phyloP scores from a whole-genome alignment of 768 basidiomycete species.

The Lentinula boryana region DNA sequence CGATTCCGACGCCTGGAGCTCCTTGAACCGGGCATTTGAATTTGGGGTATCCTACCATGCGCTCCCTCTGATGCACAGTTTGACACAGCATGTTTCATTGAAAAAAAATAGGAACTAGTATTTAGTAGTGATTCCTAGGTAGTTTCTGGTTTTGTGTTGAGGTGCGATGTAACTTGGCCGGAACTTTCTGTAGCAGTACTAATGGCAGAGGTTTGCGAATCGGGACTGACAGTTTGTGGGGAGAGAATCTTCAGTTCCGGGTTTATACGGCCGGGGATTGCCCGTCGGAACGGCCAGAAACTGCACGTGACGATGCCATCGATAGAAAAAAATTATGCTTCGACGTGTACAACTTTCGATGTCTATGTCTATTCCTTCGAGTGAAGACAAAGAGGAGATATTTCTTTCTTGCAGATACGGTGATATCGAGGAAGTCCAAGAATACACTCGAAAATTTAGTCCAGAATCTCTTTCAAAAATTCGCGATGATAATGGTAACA shows the following conservation, averaged over 20 bases:
- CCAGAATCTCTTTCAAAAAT: conserved; percentile 36
- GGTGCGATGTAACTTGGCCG: not conserved
- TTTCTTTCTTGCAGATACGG: conserved; percentile 85
- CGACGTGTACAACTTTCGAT: not conserved
- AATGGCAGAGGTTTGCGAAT: too few species aligned
- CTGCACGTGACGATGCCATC: not conserved
- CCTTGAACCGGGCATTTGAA: not conserved
- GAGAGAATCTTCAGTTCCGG: too few species aligned
- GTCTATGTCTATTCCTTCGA: conserved; percentile 27
- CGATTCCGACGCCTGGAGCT: not conserved
- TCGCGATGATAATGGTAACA: conserved; percentile 76
- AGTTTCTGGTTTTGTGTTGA: not conserved
- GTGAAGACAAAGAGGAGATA: conserved; percentile 64
- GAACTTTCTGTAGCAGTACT: not conserved
- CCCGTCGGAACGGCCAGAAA: too few species aligned
- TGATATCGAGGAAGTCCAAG: conserved; percentile 71
- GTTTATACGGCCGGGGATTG: too few species aligned
- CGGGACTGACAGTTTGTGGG: too few species aligned
- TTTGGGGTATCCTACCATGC: not conserved
- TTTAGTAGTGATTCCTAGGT: not conserved
- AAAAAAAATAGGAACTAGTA: not conserved
- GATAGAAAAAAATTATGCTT: not conserved
- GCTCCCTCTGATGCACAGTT: not conserved
- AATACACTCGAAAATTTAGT: conserved; percentile 59
- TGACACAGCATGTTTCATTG: not conserved